Evolutionary conservation across 768 basidiomycete genomes (phyloP).

Genomic region (Rhodotorula sphaerocarpa): DNA sequence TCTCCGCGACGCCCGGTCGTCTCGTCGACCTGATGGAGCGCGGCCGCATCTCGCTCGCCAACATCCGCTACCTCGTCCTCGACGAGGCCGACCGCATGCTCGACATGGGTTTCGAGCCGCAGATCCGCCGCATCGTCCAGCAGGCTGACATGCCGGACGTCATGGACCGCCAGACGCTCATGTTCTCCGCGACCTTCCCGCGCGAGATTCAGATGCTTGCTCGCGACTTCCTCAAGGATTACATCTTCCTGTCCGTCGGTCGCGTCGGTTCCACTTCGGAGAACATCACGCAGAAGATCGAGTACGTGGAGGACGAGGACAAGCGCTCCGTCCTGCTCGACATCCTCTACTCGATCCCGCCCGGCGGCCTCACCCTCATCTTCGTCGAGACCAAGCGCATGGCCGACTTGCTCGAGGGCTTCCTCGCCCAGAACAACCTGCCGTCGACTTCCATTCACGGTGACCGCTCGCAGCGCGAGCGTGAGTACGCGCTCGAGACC

Average conservation of each 20-base stretch:
- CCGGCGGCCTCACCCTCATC: conserved; percentile 76
- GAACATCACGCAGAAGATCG: conserved; percentile 94
- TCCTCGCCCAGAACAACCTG: conserved; percentile 69
- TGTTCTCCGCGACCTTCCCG: conserved; percentile 99
- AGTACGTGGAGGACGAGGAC: conserved; percentile 94
- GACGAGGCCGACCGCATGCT: conserved; percentile 99
- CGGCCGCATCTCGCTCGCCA: conserved; percentile 88
- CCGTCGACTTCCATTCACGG: conserved; percentile 96
- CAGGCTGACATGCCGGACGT: conserved; percentile 97
- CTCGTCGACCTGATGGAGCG: conserved; percentile 97
- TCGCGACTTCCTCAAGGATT: conserved; percentile 93
- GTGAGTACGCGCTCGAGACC: conserved; percentile 86
- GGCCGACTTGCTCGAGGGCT: conserved; percentile 97
- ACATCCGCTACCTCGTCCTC: conserved; percentile 94
- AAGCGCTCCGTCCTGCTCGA: conserved; percentile 95
- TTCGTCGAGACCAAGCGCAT: conserved; percentile 99
- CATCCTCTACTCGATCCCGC: conserved; percentile 69
- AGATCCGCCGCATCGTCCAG: conserved; percentile 95
- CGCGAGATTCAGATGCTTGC: conserved; percentile 96
- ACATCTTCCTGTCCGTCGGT: conserved; percentile 96
- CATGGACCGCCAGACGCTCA: conserved; percentile 86
- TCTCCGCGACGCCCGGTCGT: conserved; percentile 94
- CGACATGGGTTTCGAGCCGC: conserved; percentile 99
- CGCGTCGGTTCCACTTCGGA: conserved; percentile 97
- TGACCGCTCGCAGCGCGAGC: conserved; percentile 93